Evolutionary conservation across 805 yeast genomes (phyloP), one percentile per base, ranked within the genome.

Genomic region (Metschnikowia kunwiensis): DNA sequence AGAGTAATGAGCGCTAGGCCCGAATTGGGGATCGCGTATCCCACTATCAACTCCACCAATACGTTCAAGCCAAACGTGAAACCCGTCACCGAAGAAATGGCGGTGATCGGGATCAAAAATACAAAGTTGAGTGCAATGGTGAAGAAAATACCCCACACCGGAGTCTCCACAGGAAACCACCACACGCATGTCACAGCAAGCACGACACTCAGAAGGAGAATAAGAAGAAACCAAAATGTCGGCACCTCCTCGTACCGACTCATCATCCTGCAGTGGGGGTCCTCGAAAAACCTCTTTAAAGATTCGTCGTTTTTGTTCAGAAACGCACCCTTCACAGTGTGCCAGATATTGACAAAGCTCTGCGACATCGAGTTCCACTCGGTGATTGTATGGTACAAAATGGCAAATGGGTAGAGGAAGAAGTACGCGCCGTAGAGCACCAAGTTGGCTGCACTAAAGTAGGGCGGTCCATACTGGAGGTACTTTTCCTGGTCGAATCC

Each of bases 181-280:
- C 65, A 49, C 7, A 75, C 75, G 41, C 72, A 63, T 0, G 66
- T 44, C n/a, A 75, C 54, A 54, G 68, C 57, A 27, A 73, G 57
- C 2, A 65, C 44, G 7, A 78, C 61, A 18, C 80, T 63, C 10
- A 63, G 44, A n/a, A 75, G 38, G 26, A 80, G 63, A 11, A 75
- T 61, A 3, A 57, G 42, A 4, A 60, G 49, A 49, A 73, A 82
- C 86, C 87, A 80, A 80, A 81, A 78, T 46, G 78, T 83, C 1
- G 94, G 93, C 14, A 80, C 86, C 45, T 82, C 87, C 24, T 70
- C 70, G 55, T 82, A 81, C 37, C 58, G 62, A 29, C 70, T 43
- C 80, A 78, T 78, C 72, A 77, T 75, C 30, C 61, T 63, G 38
- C 78, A 69, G 48, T 76, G 81, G 2, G 81, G 75, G 48, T 80